Evolutionary conservation across 2,329 filamentous ascomycete species (phyloP).

Genomic region (Samsoniella hepiali): DNA sequence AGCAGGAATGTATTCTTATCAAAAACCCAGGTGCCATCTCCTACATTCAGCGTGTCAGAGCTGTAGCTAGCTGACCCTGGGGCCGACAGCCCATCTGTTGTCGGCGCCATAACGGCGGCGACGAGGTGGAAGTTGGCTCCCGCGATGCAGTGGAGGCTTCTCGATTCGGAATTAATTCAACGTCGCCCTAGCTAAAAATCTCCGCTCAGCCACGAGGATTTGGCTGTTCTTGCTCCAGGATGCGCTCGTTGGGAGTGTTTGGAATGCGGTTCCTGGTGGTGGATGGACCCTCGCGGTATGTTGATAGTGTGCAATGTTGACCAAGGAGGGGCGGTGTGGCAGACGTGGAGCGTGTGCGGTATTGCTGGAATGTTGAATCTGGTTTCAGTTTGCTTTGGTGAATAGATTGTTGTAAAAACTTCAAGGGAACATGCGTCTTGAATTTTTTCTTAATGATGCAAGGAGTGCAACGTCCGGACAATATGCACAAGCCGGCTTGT

Average conservation of each 20-base stretch:
- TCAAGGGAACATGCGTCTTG: background rate
- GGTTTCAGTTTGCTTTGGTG: background rate
- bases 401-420: background rate
- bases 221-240: background rate
- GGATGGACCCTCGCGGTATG: slow-evolving; percentile 4
- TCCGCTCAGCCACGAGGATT: background rate
- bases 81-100: slow-evolving; percentile 59
- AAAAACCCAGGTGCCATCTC: slow-evolving; percentile 82
- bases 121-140: slow-evolving; percentile 24
- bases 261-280: slow-evolving; percentile 13
- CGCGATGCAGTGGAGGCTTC: background rate
- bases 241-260: background rate
- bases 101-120: slow-evolving; percentile 58
- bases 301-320: background rate
- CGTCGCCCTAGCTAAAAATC: background rate
- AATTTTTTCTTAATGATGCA: slow-evolving; percentile 9
- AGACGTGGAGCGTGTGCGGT: background rate
- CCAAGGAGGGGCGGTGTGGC: slow-evolving; percentile 11
- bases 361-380: slow-evolving; percentile 7
- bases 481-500: background rate
- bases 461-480: slow-evolving; percentile 1
- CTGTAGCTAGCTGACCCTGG: slow-evolving; percentile 70
- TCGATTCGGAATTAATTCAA: background rate
- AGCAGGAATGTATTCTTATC: slow-evolving; percentile 73
- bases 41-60: slow-evolving; percentile 71